Percentiles rank a stretch among this genome's conserved stretches.
These are phyloP conservation scores for Rhodotorula paludigena DNA, from an alignment of 768 basidiomycete species.

Conservation along the genomic window DNA sequence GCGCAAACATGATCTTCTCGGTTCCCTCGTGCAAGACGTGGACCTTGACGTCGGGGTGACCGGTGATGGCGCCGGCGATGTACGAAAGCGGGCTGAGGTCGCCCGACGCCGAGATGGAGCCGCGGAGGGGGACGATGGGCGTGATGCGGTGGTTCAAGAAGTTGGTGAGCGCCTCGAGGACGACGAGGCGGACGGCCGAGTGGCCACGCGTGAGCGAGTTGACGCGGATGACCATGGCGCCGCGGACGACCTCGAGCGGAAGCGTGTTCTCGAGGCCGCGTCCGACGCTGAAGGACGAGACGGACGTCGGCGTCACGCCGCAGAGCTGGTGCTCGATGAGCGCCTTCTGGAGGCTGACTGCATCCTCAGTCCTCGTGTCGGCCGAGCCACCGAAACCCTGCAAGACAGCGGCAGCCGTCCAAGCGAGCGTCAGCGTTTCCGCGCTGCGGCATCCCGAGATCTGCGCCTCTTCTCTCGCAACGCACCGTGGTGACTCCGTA, in stretches of 20 bases:
- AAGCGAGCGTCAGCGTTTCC: too few species aligned
- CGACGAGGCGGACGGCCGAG: slow-evolving; percentile 74
- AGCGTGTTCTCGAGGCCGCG: slow-evolving; percentile 59
- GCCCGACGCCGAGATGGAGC: slow-evolving; percentile 76
- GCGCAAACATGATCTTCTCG: slow-evolving; percentile 43
- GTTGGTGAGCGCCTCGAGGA: slow-evolving; percentile 71
- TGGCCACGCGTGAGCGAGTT: slow-evolving; percentile 85
- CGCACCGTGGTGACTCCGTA: slow-evolving; percentile 69
- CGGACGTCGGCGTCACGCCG: slow-evolving; percentile 55
- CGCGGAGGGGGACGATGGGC: slow-evolving; percentile 69
- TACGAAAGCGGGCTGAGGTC: slow-evolving; percentile 58
- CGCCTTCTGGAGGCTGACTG: slow-evolving; percentile 66
- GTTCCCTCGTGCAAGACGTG: slow-evolving; percentile 28
- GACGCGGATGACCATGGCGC: slow-evolving; percentile 77
- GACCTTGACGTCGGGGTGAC: slow-evolving; percentile 72
- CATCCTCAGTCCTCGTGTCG: slow-evolving; percentile 72
- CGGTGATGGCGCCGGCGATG: slow-evolving; percentile 72
- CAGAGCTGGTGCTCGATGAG: slow-evolving; percentile 64
- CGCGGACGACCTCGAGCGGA: slow-evolving; percentile 84
- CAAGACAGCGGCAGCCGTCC: too few species aligned
- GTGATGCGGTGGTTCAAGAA: slow-evolving; percentile 66
- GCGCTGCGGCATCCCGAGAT: too few species aligned
- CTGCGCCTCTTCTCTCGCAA: too few species aligned
- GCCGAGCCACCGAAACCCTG: slow-evolving; percentile 76
- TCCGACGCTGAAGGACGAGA: slow-evolving; percentile 4